Conservation (phyloP, 768 basidiomycete genomes). For the Rhodotorula sphaerocarpa region DNA sequence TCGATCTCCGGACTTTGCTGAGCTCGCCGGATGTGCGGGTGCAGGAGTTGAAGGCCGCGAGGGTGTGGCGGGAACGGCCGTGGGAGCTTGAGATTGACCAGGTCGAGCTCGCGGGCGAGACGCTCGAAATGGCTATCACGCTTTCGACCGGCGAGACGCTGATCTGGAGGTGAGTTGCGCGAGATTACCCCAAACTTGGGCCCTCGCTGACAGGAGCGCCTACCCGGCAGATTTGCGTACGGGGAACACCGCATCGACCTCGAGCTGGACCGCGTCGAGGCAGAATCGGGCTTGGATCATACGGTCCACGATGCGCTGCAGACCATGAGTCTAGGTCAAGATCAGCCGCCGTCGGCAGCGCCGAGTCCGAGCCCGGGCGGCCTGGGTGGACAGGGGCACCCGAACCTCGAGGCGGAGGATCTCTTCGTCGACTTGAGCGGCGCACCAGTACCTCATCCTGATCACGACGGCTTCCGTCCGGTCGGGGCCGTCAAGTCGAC, state of each 20-base stretch:
- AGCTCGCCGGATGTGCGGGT: neutral
- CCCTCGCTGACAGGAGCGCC: neutral
- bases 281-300: slow-evolving; percentile 2
- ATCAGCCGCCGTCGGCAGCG: neutral
- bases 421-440: slow-evolving; percentile 10
- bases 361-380: neutral
- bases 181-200: no score
- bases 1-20: slow-evolving; percentile 48
- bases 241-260: slow-evolving; percentile 11
- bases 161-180: slow-evolving; percentile 40
- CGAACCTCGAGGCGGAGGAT: slow-evolving; percentile 17
- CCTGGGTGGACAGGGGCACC: no score
- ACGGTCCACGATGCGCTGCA: slow-evolving; percentile 15
- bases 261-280: slow-evolving; percentile 13
- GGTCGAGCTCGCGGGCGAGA: slow-evolving; percentile 43
- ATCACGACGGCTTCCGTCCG: slow-evolving; percentile 28
- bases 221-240: slow-evolving; percentile 5
- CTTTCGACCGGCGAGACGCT: slow-evolving; percentile 45
- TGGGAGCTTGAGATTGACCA: slow-evolving; percentile 43
- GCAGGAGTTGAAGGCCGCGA: slow-evolving; percentile 38
- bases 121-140: slow-evolving; percentile 44
- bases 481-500: slow-evolving; percentile 12
- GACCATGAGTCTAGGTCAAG: neutral
- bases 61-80: slow-evolving; percentile 40
- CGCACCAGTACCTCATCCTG: neutral